Evolutionary conservation across 73 alveolate species (phyloP).

Genomic region (Tetrahymena borealis): DNA sequence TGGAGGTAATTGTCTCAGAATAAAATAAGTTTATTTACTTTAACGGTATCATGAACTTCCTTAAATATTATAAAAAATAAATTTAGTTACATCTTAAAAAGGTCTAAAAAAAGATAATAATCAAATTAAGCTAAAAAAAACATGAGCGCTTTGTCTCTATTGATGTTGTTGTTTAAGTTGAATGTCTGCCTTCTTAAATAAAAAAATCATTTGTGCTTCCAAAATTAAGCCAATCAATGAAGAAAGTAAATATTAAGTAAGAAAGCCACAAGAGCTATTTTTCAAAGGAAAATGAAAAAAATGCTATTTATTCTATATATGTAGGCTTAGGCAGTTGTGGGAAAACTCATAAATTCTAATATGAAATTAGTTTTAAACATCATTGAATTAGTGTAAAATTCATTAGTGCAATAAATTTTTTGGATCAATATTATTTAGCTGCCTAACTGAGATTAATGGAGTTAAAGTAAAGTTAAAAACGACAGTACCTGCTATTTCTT

Average conservation of each 20-base stretch:
- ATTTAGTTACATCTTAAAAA: background rate
- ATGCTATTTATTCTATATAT: too few species aligned
- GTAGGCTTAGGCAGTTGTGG: too few species aligned
- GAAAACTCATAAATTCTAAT: too few species aligned
- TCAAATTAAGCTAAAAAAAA: background rate
- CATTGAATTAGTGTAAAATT: too few species aligned
- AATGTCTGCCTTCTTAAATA: background rate
- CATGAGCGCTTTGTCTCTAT: background rate
- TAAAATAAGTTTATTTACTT: background rate
- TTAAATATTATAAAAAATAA: background rate
- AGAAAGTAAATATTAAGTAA: background rate
- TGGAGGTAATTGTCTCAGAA: background rate
- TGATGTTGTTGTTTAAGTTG: background rate
- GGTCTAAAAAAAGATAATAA: background rate
- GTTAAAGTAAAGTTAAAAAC: background rate
- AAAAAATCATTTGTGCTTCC: background rate
- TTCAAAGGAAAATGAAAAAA: too few species aligned
- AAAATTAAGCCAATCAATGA: background rate
- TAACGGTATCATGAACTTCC: background rate
- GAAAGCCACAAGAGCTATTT: background rate
- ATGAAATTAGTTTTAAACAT: too few species aligned
- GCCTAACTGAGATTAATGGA: too few species aligned
- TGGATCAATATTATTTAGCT: too few species aligned
- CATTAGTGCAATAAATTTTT: too few species aligned
- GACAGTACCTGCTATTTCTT: background rate